A percentile compares a stretch with the other conserved stretches of the same genome.
These are phyloP conservation scores for Maudiozyma humilis DNA, from an alignment of 1,139 yeast genomes.

Conservation along the genomic window DNA sequence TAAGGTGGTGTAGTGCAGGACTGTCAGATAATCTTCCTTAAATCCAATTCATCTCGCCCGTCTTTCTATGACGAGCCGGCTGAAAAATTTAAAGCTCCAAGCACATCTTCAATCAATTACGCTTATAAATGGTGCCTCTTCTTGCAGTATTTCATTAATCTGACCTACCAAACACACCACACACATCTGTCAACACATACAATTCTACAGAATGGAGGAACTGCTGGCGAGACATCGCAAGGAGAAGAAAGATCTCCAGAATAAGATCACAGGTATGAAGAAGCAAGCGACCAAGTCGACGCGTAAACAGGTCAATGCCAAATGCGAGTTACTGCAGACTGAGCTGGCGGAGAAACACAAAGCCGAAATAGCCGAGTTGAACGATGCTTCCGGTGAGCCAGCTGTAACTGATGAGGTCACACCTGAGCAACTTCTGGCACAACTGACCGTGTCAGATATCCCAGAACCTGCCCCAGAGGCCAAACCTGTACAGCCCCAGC, in stretches of 20 bases:
- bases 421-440: conserved; percentile 58
- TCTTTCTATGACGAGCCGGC: too few relatives aligned
- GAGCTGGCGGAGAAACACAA: conserved; percentile 48
- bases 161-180: neutral
- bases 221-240: conserved; percentile 56
- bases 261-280: conserved; percentile 63
- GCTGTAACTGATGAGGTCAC: conserved; percentile 36
- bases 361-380: conserved; percentile 36
- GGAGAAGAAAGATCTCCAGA: conserved; percentile 58
- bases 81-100: too few relatives aligned
- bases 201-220: conserved; percentile 38
- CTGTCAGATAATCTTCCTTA: too few relatives aligned
- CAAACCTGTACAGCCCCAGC: conserved; percentile 24
- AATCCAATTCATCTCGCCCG: too few relatives aligned
- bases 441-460: conserved; percentile 35
- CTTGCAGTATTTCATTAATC: too few relatives aligned
- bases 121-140: too few relatives aligned
- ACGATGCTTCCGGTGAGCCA: neutral
- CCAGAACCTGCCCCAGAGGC: conserved; percentile 11
- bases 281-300: conserved; percentile 79
- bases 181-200: neutral
- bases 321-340: conserved; percentile 52
- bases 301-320: conserved; percentile 47
- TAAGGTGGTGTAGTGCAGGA: too few relatives aligned
- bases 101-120: too few relatives aligned